Evolutionary conservation across 2,329 filamentous ascomycete genomes (phyloP), one percentile per base, ranked within the genome.

Genomic region (Magnaporthiopsis incrustans): DNA sequence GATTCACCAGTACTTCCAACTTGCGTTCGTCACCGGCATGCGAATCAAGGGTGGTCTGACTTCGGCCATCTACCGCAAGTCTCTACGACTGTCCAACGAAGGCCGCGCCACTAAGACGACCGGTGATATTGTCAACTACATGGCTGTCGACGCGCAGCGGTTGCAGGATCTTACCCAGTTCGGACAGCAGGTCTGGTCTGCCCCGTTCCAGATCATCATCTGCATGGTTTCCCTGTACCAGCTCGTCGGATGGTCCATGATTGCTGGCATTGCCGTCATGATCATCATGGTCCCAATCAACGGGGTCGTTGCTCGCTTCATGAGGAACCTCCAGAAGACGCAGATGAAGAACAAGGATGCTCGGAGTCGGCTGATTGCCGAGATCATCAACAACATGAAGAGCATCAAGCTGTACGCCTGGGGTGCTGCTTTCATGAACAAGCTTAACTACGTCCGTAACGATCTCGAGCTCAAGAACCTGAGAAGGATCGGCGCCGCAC

Each of bases 301-400:
- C 73, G 94, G 93, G 61, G 81, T 95, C 67, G 95, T 98, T 73
- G 94, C 95, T 30, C 86, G 89, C 65, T 83, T 96, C 70, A 97
- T 97, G 90, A 97, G 97, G 79, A 92, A 84, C 58, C 79, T 99
- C 70, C 96, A 99, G 74, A 96, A 98, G 77, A 82, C 88, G 68
- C 95, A 99, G 79, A 99, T 99, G 95, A 96, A 96, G 81, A 98
- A 98, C 80, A 99, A 99, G 79, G 95, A 99, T 72, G 85, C 92
- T 56, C 87, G 95, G 72, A 97, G 93, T 60, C 87, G 94, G 61
- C 79, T 99, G 65, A 97, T 98, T 82, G 96, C 94, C 8, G 95
- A 99, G 76, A 99, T 99, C 69, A 82, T 99, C 72, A 97, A 96
- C 81, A 98, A 98, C 78, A 99, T 99, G 91, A 99, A 99, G 81